A percentile compares a stretch with the other conserved stretches of the same genome.
Evolutionary conservation across 306 rosid genomes (phyloP).

Genomic region (Ammopiptanthus mongolicus): DNA sequence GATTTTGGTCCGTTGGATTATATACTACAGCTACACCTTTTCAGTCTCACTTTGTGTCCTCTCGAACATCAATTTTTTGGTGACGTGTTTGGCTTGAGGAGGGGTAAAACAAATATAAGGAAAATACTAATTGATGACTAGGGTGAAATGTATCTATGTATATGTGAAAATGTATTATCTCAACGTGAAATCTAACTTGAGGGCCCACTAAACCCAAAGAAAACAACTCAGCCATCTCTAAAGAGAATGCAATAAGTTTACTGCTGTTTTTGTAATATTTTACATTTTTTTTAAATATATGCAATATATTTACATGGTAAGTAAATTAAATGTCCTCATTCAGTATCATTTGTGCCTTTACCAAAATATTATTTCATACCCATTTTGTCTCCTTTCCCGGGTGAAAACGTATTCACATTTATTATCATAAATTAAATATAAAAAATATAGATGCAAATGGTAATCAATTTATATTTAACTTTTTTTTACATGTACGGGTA

Average conservation of each 20-base stretch:
- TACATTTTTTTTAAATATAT: not conserved
- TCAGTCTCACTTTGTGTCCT: too few relatives aligned
- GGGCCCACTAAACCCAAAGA: not conserved
- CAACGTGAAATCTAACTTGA: not conserved
- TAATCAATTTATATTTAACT: too few relatives aligned
- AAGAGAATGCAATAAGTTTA: not conserved
- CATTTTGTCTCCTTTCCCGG: not conserved
- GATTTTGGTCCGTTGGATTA: conserved; percentile 25
- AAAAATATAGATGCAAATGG: too few relatives aligned
- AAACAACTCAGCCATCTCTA: not conserved
- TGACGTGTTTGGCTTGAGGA: not conserved
- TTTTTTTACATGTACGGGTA: too few relatives aligned
- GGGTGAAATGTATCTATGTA: not conserved
- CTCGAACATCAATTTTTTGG: not conserved
- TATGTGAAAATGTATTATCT: not conserved
- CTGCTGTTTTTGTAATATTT: not conserved
- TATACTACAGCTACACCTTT: not conserved
- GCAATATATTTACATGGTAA: not conserved
- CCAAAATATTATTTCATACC: not conserved
- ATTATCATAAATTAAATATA: not conserved
- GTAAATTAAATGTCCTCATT: not conserved
- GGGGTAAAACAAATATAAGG: not conserved
- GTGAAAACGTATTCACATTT: not conserved
- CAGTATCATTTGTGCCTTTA: not conserved
- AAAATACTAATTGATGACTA: not conserved